Conservation (phyloP, 1,139 yeast genomes). For the Kodamaea fungicola region DNA sequence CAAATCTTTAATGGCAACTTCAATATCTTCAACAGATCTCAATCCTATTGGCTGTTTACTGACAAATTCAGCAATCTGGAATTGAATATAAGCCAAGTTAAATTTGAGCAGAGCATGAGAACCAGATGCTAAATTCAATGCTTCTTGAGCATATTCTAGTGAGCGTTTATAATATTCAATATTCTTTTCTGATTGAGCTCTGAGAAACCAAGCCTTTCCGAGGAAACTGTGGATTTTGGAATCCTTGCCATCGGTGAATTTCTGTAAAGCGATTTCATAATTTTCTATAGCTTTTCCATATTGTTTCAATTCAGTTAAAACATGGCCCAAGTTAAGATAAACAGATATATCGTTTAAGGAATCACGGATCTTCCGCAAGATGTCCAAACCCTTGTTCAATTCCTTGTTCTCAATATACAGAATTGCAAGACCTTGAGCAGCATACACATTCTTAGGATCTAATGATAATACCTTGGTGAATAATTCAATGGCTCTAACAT, state of each 20-base stretch:
- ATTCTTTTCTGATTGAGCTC: constrained; percentile 71
- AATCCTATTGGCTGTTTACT: constrained; percentile 59
- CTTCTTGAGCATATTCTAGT: constrained; percentile 57
- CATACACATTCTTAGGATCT: constrained; percentile 86
- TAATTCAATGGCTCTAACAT: constrained; percentile 82
- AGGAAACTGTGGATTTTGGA: constrained; percentile 66
- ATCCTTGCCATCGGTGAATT: constrained; percentile 63
- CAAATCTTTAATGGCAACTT: constrained; percentile 54
- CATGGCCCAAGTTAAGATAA: constrained; percentile 85
- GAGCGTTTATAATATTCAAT: constrained; percentile 58
- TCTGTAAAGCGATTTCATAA: constrained; percentile 73
- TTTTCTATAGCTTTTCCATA: constrained; percentile 84
- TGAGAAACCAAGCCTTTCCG: constrained; percentile 87
- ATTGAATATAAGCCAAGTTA: constrained; percentile 81
- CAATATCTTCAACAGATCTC: constrained; percentile 62
- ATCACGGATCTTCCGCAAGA: constrained; percentile 86
- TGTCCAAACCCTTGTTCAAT: constrained; percentile 72
- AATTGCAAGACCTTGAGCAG: constrained; percentile 97
- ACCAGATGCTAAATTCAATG: constrained; percentile 40
- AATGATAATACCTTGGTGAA: constrained; percentile 83
- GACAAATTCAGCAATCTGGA: constrained; percentile 81
- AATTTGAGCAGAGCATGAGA: constrained; percentile 53
- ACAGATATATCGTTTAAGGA: constrained; percentile 82
- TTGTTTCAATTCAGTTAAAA: constrained; percentile 76
- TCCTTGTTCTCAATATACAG: constrained; percentile 87